Base-by-base conservation (phyloP, 441 rosid species). In the Eutrema salsugineum region DNA sequence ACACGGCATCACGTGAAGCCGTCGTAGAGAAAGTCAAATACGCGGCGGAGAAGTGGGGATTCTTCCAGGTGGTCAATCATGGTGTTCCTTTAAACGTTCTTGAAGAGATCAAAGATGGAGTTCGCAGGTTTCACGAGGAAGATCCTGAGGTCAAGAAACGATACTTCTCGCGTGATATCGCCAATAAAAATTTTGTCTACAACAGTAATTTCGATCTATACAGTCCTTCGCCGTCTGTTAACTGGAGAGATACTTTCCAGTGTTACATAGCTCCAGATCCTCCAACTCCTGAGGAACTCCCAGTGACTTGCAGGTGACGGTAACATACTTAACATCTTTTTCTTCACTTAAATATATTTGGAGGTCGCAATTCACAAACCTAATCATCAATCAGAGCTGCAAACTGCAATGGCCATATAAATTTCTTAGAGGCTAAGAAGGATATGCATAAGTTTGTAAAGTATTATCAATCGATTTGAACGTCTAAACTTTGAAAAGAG, bases 61-160 rank as follows among this genome's bases (percentile, higher is more conserved):
- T 84, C 53, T 76, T 83, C 48, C 84, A 83, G 64, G 59, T 83
- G 51, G 75, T 81, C 60, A 78, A 86, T 36, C 86, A 83, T 6
- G 88, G 82, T 44, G 77, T 87, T 55, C 78, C 86, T 1, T 5
- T 24, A 0, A 33, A 22, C 2, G 33, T 82, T 11, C 58, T 85
- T 60, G 82, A 79, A 2, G 83, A 68, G 46, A 36, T 80, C 32
- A 15, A 63, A 10, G 49, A 71, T 0, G 81, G 87, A 0, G 30
- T 69, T 2, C 64, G 72, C 1, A 59, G 73, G 48, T 85, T 87
- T 71, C 82, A 79, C 1, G 83, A 84, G 61, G 83, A 70, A 27
- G 83, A 78, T 6, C 38, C 51, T 7, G 57, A 73, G 60, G 78
- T 33, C 20, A 85, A 85, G 75, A 68, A 68, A 53, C 35, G 56